These are phyloP conservation scores for Piloderma croceum DNA, from an alignment of 768 basidiomycete genomes.

Conservation along the genomic window DNA sequence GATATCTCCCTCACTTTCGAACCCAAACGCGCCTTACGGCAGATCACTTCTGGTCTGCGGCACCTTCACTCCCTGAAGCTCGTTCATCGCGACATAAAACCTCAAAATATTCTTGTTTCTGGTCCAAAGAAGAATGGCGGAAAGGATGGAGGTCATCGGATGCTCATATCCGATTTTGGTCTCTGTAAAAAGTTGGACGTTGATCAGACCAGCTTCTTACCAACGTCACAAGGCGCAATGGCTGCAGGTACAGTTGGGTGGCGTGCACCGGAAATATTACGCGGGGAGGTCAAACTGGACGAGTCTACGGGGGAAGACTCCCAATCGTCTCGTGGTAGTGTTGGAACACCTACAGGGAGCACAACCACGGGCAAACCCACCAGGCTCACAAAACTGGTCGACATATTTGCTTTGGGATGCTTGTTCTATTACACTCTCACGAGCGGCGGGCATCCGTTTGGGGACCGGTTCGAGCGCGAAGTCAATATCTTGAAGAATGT, in stretches of 20 bases:
- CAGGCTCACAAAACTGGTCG: conserved; percentile 88
- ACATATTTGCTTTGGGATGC: conserved; percentile 95
- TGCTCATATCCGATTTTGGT: conserved; percentile 97
- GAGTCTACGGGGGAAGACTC: conserved; percentile 64
- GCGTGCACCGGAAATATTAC: conserved; percentile 93
- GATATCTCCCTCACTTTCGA: conserved; percentile 77
- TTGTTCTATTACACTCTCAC: conserved; percentile 91
- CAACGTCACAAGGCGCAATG: conserved; percentile 84
- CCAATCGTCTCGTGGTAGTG: conserved; percentile 54
- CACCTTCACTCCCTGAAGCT: conserved; percentile 93
- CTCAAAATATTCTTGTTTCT: conserved; percentile 93
- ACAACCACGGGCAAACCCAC: conserved; percentile 43
- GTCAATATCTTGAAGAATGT: conserved; percentile 85
- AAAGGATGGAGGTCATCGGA: conserved; percentile 50
- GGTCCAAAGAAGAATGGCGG: conserved; percentile 47
- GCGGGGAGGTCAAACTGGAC: conserved; percentile 91
- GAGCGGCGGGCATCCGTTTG: conserved; percentile 88
- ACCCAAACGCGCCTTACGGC: conserved; percentile 79
- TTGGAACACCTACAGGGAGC: conserved; percentile 41
- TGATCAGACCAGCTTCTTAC: conserved; percentile 94
- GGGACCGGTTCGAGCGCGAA: conserved; percentile 89
- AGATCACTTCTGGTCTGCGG: conserved; percentile 82
- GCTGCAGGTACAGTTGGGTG: conserved; percentile 94
- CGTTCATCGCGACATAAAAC: conserved; percentile 98
- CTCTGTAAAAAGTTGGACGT: conserved; percentile 92